Percentiles rank a stretch among this genome's conserved stretches.
Evolutionary conservation across 2,329 filamentous ascomycete genomes (phyloP).

Genomic region (Cladophialophora exuberans): DNA sequence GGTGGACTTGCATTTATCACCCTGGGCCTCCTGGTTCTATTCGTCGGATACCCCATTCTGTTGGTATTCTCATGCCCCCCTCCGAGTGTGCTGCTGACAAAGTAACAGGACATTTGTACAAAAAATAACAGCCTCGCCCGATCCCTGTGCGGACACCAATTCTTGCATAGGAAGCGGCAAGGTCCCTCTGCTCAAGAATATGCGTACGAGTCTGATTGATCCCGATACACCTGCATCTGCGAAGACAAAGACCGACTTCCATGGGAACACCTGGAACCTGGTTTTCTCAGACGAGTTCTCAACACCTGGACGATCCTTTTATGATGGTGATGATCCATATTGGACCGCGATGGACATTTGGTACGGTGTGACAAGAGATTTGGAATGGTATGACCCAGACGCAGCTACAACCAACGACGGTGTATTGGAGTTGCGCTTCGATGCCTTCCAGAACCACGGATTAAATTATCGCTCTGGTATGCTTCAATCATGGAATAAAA

Average conservation of each 20-base stretch:
- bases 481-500: slow-evolving; percentile 73
- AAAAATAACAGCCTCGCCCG: slow-evolving; percentile 41
- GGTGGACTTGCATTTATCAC: slow-evolving; percentile 64
- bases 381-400: slow-evolving; percentile 75
- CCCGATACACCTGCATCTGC: slow-evolving; percentile 66
- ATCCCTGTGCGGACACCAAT: slow-evolving; percentile 44
- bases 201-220: slow-evolving; percentile 65
- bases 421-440: slow-evolving; percentile 66
- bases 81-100: slow-evolving; percentile 30
- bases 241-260: slow-evolving; percentile 57
- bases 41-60: slow-evolving; percentile 72
- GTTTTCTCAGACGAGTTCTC: slow-evolving; percentile 78
- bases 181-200: slow-evolving; percentile 60
- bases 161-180: slow-evolving; percentile 56
- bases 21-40: slow-evolving; percentile 64
- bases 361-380: slow-evolving; percentile 72
- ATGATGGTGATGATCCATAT: slow-evolving; percentile 70
- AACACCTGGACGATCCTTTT: slow-evolving; percentile 68
- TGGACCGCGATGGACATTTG: slow-evolving; percentile 70
- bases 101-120: slow-evolving; percentile 62
- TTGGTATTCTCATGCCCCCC: slow-evolving; percentile 46
- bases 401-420: slow-evolving; percentile 66
- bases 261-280: slow-evolving; percentile 65
- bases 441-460: slow-evolving; percentile 66
- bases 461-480: slow-evolving; percentile 72